These are phyloP conservation scores for Cutaneotrichosporon spelunceum DNA, from an alignment of 1,284 basidiomycete species.

Conservation along the genomic window DNA sequence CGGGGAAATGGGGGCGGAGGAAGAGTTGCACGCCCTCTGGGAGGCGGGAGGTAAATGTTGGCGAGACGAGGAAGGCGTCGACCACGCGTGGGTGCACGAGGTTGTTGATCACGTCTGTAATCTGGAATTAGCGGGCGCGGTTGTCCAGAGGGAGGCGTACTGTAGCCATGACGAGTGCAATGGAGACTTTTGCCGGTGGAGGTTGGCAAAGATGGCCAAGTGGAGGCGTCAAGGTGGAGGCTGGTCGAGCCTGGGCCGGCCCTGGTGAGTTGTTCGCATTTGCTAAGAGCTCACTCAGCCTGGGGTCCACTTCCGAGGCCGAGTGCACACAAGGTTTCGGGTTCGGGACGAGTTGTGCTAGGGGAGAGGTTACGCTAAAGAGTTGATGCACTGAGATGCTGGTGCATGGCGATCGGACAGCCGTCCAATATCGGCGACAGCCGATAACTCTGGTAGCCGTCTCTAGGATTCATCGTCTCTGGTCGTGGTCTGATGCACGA, in stretches of 20 bases:
- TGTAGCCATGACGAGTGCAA: background rate
- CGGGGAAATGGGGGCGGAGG: conserved; percentile 7
- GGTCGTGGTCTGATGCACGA: no score
- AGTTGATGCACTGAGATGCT: no score
- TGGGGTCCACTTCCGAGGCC: no score
- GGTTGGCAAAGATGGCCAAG: background rate
- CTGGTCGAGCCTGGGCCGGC: background rate
- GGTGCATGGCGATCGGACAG: no score
- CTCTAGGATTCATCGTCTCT: no score
- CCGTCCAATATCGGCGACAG: no score
- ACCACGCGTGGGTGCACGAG: conserved; percentile 14
- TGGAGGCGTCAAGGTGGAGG: background rate
- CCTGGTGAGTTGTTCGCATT: background rate
- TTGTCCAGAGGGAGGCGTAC: background rate
- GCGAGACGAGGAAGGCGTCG: conserved; percentile 9
- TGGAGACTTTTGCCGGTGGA: background rate
- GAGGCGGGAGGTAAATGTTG: conserved; percentile 6
- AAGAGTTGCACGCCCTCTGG: background rate
- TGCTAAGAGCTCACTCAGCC: no score
- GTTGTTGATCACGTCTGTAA: conserved; percentile 11
- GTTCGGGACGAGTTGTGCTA: no score
- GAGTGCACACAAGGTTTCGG: no score
- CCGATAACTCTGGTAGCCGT: no score
- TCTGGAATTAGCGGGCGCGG: background rate
- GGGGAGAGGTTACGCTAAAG: no score